A percentile compares a stretch with the other conserved stretches of the same genome.
Conservation (phyloP, 2,329 filamentous ascomycete species). For the Botryotinia convoluta region DNA sequence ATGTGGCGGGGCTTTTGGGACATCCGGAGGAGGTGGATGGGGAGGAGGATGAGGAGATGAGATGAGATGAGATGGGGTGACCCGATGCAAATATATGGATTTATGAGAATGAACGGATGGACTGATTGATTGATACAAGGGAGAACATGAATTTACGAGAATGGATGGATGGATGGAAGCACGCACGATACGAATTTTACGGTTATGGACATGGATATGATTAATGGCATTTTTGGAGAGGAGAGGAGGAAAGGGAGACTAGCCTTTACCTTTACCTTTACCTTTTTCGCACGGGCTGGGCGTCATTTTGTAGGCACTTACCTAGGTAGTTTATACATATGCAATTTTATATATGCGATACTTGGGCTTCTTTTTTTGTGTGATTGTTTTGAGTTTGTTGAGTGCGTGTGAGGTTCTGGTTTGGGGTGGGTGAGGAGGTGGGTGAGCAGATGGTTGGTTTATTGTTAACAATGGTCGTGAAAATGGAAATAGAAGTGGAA, state of each 20-base stretch:
- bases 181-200: neutral
- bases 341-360: neutral
- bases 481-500: too few relatives aligned
- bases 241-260: neutral
- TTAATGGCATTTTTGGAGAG: neutral
- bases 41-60: constrained; percentile 48
- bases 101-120: too few relatives aligned
- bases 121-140: too few relatives aligned
- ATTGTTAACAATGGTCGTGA: too few relatives aligned
- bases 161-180: neutral
- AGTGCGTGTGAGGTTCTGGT: too few relatives aligned
- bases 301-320: neutral
- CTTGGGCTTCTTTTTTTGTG: too few relatives aligned
- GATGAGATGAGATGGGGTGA: constrained; percentile 22
- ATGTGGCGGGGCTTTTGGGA: constrained; percentile 83
- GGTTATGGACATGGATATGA: neutral
- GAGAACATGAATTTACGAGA: neutral
- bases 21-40: constrained; percentile 66
- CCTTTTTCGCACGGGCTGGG: too few relatives aligned
- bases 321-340: neutral
- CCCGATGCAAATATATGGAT: neutral
- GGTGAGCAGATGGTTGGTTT: too few relatives aligned
- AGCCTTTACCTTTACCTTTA: neutral
- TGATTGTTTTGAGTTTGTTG: too few relatives aligned
- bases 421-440: too few relatives aligned